These are phyloP conservation scores for Gonapodya sp. DNA, from an alignment of 192 early-diverging fungal species.

Conservation along the genomic window DNA sequence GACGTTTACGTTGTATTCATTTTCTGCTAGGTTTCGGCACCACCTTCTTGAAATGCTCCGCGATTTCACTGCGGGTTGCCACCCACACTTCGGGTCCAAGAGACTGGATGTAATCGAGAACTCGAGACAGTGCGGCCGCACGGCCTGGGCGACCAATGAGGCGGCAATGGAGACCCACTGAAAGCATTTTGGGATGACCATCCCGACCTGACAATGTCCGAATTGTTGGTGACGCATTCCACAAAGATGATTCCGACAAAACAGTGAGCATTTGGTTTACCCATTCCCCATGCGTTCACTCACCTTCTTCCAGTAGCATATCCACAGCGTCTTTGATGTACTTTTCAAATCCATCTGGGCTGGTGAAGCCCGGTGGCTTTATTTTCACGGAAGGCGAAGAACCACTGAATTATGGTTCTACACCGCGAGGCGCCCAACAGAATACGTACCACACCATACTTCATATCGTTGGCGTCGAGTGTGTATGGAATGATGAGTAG, in stretches of 20 bases:
- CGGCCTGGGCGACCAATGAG: constrained; percentile 39
- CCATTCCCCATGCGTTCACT: no score
- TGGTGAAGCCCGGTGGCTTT: constrained; percentile 38
- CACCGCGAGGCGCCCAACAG: no score
- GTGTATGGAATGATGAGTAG: constrained; percentile 24
- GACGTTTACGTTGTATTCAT: no score
- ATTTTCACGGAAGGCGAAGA: background rate
- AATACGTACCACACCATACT: constrained; percentile 25
- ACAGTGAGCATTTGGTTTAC: no score
- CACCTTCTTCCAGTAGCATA: constrained; percentile 33
- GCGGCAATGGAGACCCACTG: constrained; percentile 39
- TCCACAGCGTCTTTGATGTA: constrained; percentile 46
- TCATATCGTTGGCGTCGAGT: constrained; percentile 37
- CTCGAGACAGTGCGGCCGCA: constrained; percentile 23
- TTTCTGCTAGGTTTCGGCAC: constrained; percentile 7
- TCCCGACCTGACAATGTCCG: constrained; percentile 8
- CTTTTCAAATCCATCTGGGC: constrained; percentile 29
- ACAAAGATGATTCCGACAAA: no score
- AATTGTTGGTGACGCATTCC: background rate
- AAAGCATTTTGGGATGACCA: constrained; percentile 33
- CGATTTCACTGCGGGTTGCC: constrained; percentile 36
- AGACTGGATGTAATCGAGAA: constrained; percentile 34
- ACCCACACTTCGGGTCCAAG: constrained; percentile 34
- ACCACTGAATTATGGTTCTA: no score
- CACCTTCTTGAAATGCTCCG: constrained; percentile 29